Evolutionary conservation across 306 rosid genomes (phyloP).

Genomic region (Malus asiatica): DNA sequence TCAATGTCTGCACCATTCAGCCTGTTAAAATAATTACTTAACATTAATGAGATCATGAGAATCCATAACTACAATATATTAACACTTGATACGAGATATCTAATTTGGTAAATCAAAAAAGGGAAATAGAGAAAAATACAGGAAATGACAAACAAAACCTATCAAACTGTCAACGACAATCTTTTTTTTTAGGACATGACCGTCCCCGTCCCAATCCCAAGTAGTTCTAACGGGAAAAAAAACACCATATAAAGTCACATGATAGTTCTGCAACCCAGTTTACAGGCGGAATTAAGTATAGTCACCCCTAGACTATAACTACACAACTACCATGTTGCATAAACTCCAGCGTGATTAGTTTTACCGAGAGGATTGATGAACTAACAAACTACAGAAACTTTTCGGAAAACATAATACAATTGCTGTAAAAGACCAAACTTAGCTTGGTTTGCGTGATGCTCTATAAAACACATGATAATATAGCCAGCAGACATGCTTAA

Average conservation of each 20-base stretch:
- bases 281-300: neutral
- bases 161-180: neutral
- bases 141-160: conserved; percentile 3
- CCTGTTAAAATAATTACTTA: conserved; percentile 45
- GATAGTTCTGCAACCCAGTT: neutral
- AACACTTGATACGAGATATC: conserved; percentile 9
- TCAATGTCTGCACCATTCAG: conserved; percentile 82
- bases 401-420: neutral
- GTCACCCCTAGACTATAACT: neutral
- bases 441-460: neutral
- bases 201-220: neutral
- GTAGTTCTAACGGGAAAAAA: neutral
- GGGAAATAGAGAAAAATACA: neutral
- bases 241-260: neutral
- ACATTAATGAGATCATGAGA: conserved; percentile 13
- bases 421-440: neutral
- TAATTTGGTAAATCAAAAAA: conserved; percentile 5
- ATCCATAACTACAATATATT: neutral
- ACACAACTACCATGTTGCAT: neutral
- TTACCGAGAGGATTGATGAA: neutral
- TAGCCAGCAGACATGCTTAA: neutral
- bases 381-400: neutral
- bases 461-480: neutral
- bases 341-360: neutral
- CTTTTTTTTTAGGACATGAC: neutral